A percentile compares a stretch with the other conserved stretches of the same genome.
Evolutionary conservation across 805 yeast species (phyloP).

Genomic region (Barnettozyma vustinii): DNA sequence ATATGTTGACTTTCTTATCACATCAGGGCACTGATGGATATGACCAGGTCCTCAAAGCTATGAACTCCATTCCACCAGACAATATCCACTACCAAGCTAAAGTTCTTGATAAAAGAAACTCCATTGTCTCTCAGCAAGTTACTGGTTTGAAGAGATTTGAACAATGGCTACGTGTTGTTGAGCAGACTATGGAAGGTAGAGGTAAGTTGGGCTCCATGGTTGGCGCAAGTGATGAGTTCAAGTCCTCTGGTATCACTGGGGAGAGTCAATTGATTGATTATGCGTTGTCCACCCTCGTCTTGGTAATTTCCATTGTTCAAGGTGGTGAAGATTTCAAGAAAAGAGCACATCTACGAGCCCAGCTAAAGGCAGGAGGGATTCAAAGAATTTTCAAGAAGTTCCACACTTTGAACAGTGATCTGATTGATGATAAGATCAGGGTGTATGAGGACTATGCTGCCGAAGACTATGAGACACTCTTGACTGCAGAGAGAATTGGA

Average conservation of each 20-base stretch:
- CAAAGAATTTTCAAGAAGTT: slow-evolving; percentile 46
- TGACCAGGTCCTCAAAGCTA: slow-evolving; percentile 44
- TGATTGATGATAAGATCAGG: slow-evolving; percentile 59
- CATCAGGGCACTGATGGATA: slow-evolving; percentile 46
- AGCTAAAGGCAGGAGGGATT: slow-evolving; percentile 53
- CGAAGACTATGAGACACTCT: slow-evolving; percentile 45
- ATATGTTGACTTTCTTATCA: slow-evolving; percentile 56
- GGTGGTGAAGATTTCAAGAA: slow-evolving; percentile 31
- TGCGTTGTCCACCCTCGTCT: slow-evolving; percentile 60
- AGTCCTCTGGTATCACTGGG: slow-evolving; percentile 41
- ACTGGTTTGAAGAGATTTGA: slow-evolving; percentile 47
- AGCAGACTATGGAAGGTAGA: slow-evolving; percentile 69
- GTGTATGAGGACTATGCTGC: slow-evolving; percentile 53
- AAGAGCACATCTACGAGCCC: slow-evolving; percentile 54
- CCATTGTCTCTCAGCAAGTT: slow-evolving; percentile 17
- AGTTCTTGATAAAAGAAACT: slow-evolving; percentile 32
- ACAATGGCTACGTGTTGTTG: slow-evolving; percentile 66
- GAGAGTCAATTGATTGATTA: slow-evolving; percentile 69
- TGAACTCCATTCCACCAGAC: slow-evolving; percentile 25
- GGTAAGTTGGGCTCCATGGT: slow-evolving; percentile 89
- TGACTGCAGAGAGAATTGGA: slow-evolving; percentile 30
- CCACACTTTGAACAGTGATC: slow-evolving; percentile 49
- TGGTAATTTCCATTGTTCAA: slow-evolving; percentile 60
- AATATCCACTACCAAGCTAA: slow-evolving; percentile 27
- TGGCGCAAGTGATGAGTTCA: slow-evolving; percentile 84